Evolutionary conservation across 805 yeast species (phyloP).

Genomic region (Saccharomyces eubayanus): DNA sequence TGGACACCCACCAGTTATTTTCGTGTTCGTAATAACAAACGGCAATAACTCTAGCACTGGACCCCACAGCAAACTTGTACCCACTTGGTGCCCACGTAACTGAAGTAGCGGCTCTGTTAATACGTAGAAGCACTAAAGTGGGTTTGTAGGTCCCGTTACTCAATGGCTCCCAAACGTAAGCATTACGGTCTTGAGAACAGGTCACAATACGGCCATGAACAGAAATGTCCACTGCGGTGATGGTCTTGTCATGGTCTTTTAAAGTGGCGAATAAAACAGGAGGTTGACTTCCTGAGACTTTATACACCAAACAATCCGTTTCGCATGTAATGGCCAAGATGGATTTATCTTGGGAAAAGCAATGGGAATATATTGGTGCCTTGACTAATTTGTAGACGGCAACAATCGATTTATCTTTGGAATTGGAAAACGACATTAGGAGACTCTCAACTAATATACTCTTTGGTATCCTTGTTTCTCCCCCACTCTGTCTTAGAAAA

Average conservation of each 20-base stretch:
- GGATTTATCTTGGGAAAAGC: slow-evolving; percentile 61
- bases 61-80: slow-evolving; percentile 93
- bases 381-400: slow-evolving; percentile 60
- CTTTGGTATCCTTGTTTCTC: background rate
- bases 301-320: slow-evolving; percentile 66
- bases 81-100: slow-evolving; percentile 95
- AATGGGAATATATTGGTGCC: slow-evolving; percentile 84
- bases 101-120: slow-evolving; percentile 89
- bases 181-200: slow-evolving; percentile 96
- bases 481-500: background rate
- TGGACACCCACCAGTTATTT: slow-evolving; percentile 99
- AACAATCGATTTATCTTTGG: slow-evolving; percentile 19
- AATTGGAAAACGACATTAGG: slow-evolving; percentile 16
- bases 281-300: slow-evolving; percentile 38
- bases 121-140: slow-evolving; percentile 83
- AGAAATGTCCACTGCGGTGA: slow-evolving; percentile 90
- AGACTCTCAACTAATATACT: slow-evolving; percentile 2
- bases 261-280: slow-evolving; percentile 61
- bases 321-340: slow-evolving; percentile 77
- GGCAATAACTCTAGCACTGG: slow-evolving; percentile 89
- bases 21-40: slow-evolving; percentile 93
- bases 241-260: slow-evolving; percentile 83
- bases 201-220: slow-evolving; percentile 85
- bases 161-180: slow-evolving; percentile 86
- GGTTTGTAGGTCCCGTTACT: slow-evolving; percentile 63